Conservation (phyloP, 2,329 filamentous ascomycete genomes). For the Phoma sp. region DNA sequence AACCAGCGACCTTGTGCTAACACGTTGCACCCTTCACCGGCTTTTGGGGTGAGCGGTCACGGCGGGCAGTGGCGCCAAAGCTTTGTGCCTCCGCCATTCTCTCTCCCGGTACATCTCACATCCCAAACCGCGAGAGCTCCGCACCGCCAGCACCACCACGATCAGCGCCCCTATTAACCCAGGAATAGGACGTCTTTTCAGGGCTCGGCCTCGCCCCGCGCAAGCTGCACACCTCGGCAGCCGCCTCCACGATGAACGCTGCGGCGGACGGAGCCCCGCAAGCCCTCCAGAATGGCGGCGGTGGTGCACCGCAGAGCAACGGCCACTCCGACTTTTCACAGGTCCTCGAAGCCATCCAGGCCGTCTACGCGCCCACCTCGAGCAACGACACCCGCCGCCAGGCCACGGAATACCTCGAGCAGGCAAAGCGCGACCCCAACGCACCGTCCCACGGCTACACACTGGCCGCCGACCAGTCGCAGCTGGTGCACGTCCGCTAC, state of each 20-base stretch:
- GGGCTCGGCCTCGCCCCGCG: conserved; percentile 16
- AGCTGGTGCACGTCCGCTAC: conserved; percentile 85
- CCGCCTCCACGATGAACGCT: conserved; percentile 43
- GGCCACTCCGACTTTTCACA: conserved; percentile 59
- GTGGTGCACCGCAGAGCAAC: conserved; percentile 26
- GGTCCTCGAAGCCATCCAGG: conserved; percentile 84
- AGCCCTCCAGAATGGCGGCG: conserved; percentile 30
- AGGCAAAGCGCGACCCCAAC: conserved; percentile 78
- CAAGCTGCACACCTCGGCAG: conserved; percentile 13
- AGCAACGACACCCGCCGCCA: conserved; percentile 81
- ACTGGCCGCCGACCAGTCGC: conserved; percentile 76
- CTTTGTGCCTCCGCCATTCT: conserved; percentile 8
- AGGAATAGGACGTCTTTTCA: conserved; percentile 10
- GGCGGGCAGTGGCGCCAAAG: conserved; percentile 16
- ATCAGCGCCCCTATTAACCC: conserved; percentile 5
- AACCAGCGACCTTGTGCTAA: conserved; percentile 15
- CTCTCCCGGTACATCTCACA: conserved; percentile 15
- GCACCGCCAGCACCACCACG: conserved; percentile 4
- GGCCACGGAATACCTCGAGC: conserved; percentile 85
- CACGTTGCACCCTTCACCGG: conserved; percentile 16
- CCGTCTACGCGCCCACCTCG: conserved; percentile 84
- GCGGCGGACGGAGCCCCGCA: conserved; percentile 39
- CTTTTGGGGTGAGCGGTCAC: conserved; percentile 15
- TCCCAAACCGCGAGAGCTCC: background rate
- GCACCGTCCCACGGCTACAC: conserved; percentile 86